Conservation (phyloP, 2,329 filamentous ascomycete genomes). For the Trichoderma hamatum region DNA sequence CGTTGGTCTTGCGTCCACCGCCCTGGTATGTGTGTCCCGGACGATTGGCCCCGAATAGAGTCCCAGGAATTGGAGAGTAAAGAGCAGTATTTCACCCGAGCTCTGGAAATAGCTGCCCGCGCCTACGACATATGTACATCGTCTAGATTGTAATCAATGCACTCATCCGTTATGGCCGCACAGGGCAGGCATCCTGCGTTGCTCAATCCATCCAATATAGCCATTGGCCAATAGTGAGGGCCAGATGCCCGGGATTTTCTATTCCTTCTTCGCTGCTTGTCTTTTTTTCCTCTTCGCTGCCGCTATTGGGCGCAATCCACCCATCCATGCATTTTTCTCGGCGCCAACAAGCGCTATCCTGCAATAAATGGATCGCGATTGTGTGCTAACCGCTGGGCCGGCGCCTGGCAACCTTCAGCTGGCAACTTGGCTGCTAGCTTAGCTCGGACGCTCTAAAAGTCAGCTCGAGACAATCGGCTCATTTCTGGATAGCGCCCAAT, state of each 20-base stretch:
- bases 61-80: neutral
- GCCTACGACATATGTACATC: neutral
- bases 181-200: neutral
- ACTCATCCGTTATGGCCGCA: neutral
- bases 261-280: neutral
- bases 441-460: neutral
- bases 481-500: slow-evolving; percentile 13
- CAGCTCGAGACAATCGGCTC: slow-evolving; percentile 20
- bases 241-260: neutral
- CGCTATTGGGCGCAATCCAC: neutral
- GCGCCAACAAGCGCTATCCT: slow-evolving; percentile 24
- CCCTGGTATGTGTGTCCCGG: slow-evolving; percentile 13
- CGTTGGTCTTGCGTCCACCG: neutral
- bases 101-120: neutral
- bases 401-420: slow-evolving; percentile 14
- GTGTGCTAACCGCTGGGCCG: slow-evolving; percentile 21
- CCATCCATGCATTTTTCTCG: slow-evolving; percentile 2
- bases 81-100: neutral
- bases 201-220: neutral
- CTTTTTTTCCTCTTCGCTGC: neutral
- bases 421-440: neutral
- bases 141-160: neutral
- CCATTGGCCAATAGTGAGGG: slow-evolving; percentile 1
- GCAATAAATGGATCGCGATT: slow-evolving; percentile 18
- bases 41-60: neutral